Conservation (phyloP, 2,329 filamentous ascomycete species). For the Aspergillus fumigatus region DNA sequence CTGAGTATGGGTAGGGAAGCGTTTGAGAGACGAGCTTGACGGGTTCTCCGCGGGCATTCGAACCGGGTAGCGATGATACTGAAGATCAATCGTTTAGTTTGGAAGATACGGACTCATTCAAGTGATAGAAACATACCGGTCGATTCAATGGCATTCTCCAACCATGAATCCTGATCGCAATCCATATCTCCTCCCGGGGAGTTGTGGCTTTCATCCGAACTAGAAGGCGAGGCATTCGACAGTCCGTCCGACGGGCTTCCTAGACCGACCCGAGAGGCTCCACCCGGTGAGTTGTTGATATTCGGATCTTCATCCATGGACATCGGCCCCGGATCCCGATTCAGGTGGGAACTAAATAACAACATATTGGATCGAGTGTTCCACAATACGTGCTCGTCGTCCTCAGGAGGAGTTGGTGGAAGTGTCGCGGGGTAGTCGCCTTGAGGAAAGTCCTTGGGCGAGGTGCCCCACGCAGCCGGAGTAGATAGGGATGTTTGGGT, state of each 20-base stretch:
- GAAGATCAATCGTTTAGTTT: background rate
- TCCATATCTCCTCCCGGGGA: slow-evolving; percentile 29
- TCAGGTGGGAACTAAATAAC: slow-evolving; percentile 25
- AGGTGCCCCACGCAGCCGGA: slow-evolving; percentile 23
- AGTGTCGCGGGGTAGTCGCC: slow-evolving; percentile 32
- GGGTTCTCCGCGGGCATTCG: slow-evolving; percentile 36
- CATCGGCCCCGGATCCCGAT: slow-evolving; percentile 22
- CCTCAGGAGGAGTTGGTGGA: slow-evolving; percentile 41
- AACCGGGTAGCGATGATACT: slow-evolving; percentile 38
- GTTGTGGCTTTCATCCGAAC: slow-evolving; percentile 27
- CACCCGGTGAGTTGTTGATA: slow-evolving; percentile 23
- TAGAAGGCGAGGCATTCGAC: slow-evolving; percentile 27
- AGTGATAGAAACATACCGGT: slow-evolving; percentile 26
- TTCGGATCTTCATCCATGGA: slow-evolving; percentile 27
- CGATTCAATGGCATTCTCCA: slow-evolving; percentile 34
- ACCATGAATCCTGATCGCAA: slow-evolving; percentile 31
- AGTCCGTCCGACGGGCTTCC: slow-evolving; percentile 28
- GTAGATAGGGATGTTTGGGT: slow-evolving; percentile 32
- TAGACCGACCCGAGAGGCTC: slow-evolving; percentile 24
- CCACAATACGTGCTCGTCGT: slow-evolving; percentile 37
- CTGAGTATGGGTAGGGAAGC: slow-evolving; percentile 49
- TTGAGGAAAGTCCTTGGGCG: slow-evolving; percentile 13
- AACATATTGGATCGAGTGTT: slow-evolving; percentile 29
- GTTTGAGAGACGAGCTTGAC: slow-evolving; percentile 59
- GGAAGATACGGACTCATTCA: background rate